Evolutionary conservation across 768 basidiomycete species (phyloP).

Genomic region (Asterophora lycoperdoides): DNA sequence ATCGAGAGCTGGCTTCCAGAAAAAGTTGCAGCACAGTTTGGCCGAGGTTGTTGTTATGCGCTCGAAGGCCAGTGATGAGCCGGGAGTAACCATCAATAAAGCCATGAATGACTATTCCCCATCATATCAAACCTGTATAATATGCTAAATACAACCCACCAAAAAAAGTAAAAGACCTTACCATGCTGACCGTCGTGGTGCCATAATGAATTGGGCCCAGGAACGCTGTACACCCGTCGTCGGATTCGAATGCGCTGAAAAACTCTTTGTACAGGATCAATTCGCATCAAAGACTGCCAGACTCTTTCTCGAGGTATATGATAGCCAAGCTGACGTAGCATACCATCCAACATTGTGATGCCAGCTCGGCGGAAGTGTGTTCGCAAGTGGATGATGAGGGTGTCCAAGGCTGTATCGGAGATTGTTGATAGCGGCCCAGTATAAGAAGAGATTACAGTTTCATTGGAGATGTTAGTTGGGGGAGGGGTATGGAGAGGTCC

Average conservation of each 20-base stretch:
- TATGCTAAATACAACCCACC: background rate
- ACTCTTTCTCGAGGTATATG: slow-evolving; percentile 13
- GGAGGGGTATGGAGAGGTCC: too few species aligned
- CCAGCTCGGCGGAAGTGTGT: slow-evolving; percentile 13
- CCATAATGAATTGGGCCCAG: slow-evolving; percentile 29
- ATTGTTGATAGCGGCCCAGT: background rate
- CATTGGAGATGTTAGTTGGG: too few species aligned
- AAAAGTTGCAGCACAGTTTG: slow-evolving; percentile 34
- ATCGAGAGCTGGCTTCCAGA: slow-evolving; percentile 12
- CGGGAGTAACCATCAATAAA: slow-evolving; percentile 31
- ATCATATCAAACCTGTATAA: slow-evolving; percentile 26
- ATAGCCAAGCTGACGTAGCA: slow-evolving; percentile 15
- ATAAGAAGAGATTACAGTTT: background rate
- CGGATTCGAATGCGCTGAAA: slow-evolving; percentile 18
- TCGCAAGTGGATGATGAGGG: background rate
- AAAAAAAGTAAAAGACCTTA: background rate
- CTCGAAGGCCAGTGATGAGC: slow-evolving; percentile 23
- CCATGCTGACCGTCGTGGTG: slow-evolving; percentile 37
- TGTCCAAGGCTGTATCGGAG: slow-evolving; percentile 1
- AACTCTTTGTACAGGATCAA: slow-evolving; percentile 18
- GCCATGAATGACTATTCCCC: slow-evolving; percentile 30
- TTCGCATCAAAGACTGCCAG: slow-evolving; percentile 11
- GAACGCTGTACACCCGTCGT: slow-evolving; percentile 22
- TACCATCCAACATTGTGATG: slow-evolving; percentile 21
- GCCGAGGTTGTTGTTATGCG: slow-evolving; percentile 36